Evolutionary conservation across 345 rosid genomes (phyloP).

Genomic region (Gossypium stocksii): DNA sequence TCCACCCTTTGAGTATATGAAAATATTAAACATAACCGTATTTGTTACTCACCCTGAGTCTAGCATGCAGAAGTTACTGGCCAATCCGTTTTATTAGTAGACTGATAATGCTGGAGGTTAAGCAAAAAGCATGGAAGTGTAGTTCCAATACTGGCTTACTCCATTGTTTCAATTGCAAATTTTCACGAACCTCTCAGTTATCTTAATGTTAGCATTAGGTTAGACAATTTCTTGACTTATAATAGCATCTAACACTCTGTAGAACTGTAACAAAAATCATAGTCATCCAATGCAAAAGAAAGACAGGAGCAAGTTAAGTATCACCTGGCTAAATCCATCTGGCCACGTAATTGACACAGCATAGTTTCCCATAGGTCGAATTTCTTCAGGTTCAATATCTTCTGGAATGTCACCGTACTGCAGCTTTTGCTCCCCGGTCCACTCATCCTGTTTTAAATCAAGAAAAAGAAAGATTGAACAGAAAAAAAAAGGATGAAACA

Average conservation of each 20-base stretch:
- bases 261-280: neutral
- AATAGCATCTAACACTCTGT: neutral
- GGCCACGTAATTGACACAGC: constrained; percentile 97
- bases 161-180: neutral
- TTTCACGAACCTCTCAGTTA: neutral
- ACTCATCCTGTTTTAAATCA: constrained; percentile 60
- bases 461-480: neutral
- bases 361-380: constrained; percentile 94
- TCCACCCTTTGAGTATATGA: too few species aligned
- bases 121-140: neutral
- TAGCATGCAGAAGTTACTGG: too few species aligned
- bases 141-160: neutral
- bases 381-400: constrained; percentile 86
- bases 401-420: constrained; percentile 69
- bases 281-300: neutral
- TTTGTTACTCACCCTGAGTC: too few species aligned
- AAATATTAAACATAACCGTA: too few species aligned
- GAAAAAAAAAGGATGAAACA: neutral
- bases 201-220: neutral
- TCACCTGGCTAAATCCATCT: constrained; percentile 86
- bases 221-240: neutral
- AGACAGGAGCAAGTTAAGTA: neutral
- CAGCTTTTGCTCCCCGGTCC: constrained; percentile 90
- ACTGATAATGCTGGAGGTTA: neutral
- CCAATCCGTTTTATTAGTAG: too few species aligned